Base-by-base conservation (phyloP, 306 rosid genomes). In the Cucurbita maxima region DNA sequence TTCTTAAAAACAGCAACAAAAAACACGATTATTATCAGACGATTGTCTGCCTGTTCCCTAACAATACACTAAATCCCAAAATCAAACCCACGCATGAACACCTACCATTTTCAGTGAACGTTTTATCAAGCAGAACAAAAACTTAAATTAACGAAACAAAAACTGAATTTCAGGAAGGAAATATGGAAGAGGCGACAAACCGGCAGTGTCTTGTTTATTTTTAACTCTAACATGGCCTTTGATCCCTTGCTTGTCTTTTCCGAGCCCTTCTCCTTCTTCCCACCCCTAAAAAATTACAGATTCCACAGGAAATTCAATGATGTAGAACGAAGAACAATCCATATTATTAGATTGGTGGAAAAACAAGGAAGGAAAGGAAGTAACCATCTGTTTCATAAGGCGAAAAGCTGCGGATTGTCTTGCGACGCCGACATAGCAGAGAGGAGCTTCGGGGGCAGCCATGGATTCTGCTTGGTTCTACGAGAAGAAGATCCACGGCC, bases 261-360 rank as follows among this genome's bases (percentile, higher is more conserved):
- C 99, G 18, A 91, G 96, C 16, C 97, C 99, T 78, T 95, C 96
- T 1, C 99, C 99, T 95, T 95, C 99, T 87, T 95, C 96, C 99
- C 99, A 91, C 1, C 99, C 99, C 98, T 90, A n/a, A 0, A 36
- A 36, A 6, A 25, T 15, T 22, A 67, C 3, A 45, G 30, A 20
- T 67, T 67, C 16, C 13, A 19, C 6, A 45, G 55, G 20, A 0
- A 45, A 45, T 44, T 44, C 16, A 1, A 8, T 6, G n/a, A 34
- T 15, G 6, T 0, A 12, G 16, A 60, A 14, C 15, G 8, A 69
- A 54, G 19, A 43, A 73, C 47, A 20, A 16, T 60, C 45, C 52
- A 38, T 4, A 16, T 12, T 1, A 36, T 1, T 14, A 75, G 57
- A 22, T 7, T 30, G 20, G 19, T 30, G 0, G 9, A 16, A 18